Conservation (phyloP, 176 grass and related monocot genomes). For the Aegilops sharonensis region DNA sequence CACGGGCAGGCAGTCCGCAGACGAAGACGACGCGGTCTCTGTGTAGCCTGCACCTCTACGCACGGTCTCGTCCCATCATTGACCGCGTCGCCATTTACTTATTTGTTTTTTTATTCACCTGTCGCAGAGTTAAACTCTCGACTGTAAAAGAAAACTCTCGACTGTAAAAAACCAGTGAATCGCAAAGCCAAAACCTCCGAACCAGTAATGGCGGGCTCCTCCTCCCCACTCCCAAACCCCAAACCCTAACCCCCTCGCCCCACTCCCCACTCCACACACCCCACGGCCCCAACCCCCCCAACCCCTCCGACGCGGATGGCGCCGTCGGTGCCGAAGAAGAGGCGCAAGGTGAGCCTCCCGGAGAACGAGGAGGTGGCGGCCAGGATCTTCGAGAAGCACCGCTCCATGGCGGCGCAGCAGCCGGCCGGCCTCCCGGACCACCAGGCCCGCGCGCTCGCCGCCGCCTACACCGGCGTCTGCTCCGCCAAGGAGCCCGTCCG, state of each 20-base stretch:
- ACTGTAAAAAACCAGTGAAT: too few species aligned
- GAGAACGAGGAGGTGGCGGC: constrained; percentile 71
- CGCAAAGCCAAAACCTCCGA: too few species aligned
- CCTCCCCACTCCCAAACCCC: neutral
- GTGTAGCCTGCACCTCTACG: too few species aligned
- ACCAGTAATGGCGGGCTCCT: too few species aligned
- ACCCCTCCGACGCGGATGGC: neutral
- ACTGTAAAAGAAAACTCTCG: too few species aligned
- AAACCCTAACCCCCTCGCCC: neutral
- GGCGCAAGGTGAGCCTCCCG: constrained; percentile 35
- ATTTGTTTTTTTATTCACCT: too few species aligned
- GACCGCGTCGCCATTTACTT: neutral
- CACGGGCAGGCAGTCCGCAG: too few species aligned
- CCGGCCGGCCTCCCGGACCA: constrained; percentile 47
- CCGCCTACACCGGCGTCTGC: constrained; percentile 60
- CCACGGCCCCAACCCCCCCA: neutral
- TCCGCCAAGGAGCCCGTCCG: constrained; percentile 51
- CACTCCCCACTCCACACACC: too few species aligned
- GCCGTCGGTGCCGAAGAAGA: constrained; percentile 6
- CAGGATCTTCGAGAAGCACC: constrained; percentile 55
- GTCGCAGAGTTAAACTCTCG: too few species aligned
- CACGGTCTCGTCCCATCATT: too few species aligned
- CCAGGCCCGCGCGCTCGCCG: constrained; percentile 47
- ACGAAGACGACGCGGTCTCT: too few species aligned
- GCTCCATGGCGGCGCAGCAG: constrained; percentile 45